Conservation (phyloP, 805 yeast species). For the Monosporozyma aerobia region DNA sequence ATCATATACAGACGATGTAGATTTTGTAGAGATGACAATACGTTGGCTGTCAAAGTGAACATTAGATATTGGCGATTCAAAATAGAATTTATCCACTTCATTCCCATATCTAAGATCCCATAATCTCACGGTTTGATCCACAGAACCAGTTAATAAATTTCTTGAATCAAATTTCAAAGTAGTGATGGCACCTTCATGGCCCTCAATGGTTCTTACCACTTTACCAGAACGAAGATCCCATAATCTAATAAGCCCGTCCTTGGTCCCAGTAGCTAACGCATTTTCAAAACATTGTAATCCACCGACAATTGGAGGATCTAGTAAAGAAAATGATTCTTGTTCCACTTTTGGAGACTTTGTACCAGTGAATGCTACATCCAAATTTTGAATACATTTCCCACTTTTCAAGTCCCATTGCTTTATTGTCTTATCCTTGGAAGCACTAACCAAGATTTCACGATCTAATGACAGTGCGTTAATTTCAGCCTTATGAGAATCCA, state of each 20-base stretch:
- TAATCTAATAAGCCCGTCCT: slow-evolving; percentile 62
- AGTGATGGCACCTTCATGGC: slow-evolving; percentile 63
- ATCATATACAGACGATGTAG: slow-evolving; percentile 43
- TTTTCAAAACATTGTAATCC: slow-evolving; percentile 65
- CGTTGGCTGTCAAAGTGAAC: slow-evolving; percentile 50
- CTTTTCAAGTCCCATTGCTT: slow-evolving; percentile 66
- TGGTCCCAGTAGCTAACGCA: slow-evolving; percentile 69
- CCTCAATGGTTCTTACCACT: slow-evolving; percentile 49
- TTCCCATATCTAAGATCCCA: slow-evolving; percentile 70
- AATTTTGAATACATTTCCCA: slow-evolving; percentile 59
- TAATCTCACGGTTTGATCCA: slow-evolving; percentile 51
- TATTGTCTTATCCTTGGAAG: slow-evolving; percentile 61
- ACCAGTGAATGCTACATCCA: slow-evolving; percentile 40
- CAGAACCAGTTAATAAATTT: slow-evolving; percentile 52
- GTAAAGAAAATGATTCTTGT: neutral
- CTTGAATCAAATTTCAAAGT: slow-evolving; percentile 57
- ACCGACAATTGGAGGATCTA: slow-evolving; percentile 41
- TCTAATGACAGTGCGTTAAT: slow-evolving; percentile 53
- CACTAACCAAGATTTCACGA: slow-evolving; percentile 46
- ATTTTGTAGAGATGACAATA: slow-evolving; percentile 46
- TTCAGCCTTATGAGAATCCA: slow-evolving; percentile 59
- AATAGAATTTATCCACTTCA: slow-evolving; percentile 50
- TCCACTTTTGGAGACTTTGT: slow-evolving; percentile 9
- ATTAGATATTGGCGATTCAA: slow-evolving; percentile 44
- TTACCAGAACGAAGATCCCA: slow-evolving; percentile 73